phyloP scores from a whole-genome alignment of 2,329 filamentous ascomycete genomes.

The Aspergillus luchuensis region DNA sequence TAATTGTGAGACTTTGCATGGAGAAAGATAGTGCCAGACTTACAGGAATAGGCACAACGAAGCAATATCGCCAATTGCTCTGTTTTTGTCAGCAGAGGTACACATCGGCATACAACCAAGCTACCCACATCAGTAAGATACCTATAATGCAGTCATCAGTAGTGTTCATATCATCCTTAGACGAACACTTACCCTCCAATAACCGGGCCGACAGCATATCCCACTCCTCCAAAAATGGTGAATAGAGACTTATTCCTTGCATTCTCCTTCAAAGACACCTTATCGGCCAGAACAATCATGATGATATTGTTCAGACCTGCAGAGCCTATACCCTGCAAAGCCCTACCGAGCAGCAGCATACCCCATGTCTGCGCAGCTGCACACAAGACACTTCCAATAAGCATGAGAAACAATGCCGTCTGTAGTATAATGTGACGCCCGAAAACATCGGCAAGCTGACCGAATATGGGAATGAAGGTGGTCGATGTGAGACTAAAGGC shows the following conservation, averaged over 20 bases:
- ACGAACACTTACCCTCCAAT: slow-evolving; percentile 53
- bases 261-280: slow-evolving; percentile 63
- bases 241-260: slow-evolving; percentile 65
- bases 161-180: background rate
- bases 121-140: slow-evolving; percentile 36
- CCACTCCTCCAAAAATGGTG: slow-evolving; percentile 60
- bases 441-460: slow-evolving; percentile 66
- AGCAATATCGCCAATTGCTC: slow-evolving; percentile 67
- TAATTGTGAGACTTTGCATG: slow-evolving; percentile 28
- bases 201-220: slow-evolving; percentile 64
- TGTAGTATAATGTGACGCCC: slow-evolving; percentile 64
- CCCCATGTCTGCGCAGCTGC: slow-evolving; percentile 59
- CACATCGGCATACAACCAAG: background rate
- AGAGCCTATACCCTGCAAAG: slow-evolving; percentile 63
- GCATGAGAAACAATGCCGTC: slow-evolving; percentile 57
- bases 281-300: slow-evolving; percentile 65
- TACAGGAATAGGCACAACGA: slow-evolving; percentile 64
- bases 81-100: slow-evolving; percentile 44
- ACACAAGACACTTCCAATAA: slow-evolving; percentile 64
- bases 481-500: slow-evolving; percentile 69
- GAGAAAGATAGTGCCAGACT: slow-evolving; percentile 27
- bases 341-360: slow-evolving; percentile 64
- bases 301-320: slow-evolving; percentile 64
- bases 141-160: slow-evolving; percentile 18
- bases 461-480: slow-evolving; percentile 67